Percentiles rank a stretch among this genome's conserved stretches.
These are phyloP conservation scores for Fulvia fulva DNA, from an alignment of 2,329 filamentous ascomycete genomes.

Conservation along the genomic window DNA sequence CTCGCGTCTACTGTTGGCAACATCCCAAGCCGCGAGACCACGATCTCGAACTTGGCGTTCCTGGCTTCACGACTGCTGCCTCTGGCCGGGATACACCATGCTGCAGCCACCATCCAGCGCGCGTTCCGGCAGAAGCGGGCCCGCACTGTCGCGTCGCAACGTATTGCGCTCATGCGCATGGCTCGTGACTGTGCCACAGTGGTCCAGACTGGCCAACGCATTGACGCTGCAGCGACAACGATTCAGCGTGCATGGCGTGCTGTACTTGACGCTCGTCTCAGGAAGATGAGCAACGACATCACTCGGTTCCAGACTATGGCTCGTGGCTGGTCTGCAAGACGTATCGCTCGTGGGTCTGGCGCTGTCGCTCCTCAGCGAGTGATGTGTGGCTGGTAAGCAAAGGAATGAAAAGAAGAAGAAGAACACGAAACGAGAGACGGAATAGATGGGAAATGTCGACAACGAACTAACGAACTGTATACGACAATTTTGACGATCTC, in stretches of 20 bases:
- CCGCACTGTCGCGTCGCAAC: background rate
- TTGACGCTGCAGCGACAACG: slow-evolving; percentile 40
- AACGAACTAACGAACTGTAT: background rate
- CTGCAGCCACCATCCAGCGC: slow-evolving; percentile 51
- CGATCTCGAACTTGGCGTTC: slow-evolving; percentile 55
- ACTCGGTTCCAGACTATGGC: slow-evolving; percentile 42
- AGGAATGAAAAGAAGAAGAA: background rate
- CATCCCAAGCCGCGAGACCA: slow-evolving; percentile 54
- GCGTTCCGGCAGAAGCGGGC: slow-evolving; percentile 42
- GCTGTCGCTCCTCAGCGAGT: background rate
- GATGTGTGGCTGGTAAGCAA: background rate
- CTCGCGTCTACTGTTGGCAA: slow-evolving; percentile 35
- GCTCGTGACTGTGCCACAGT: slow-evolving; percentile 47
- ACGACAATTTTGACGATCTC: background rate
- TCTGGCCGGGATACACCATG: slow-evolving; percentile 46
- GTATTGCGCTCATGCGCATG: slow-evolving; percentile 37
- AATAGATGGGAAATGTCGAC: background rate
- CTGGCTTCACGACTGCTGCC: slow-evolving; percentile 56
- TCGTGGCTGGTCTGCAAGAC: slow-evolving; percentile 39
- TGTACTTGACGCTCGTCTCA: slow-evolving; percentile 36
- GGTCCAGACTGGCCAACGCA: slow-evolving; percentile 41
- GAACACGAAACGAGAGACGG: background rate
- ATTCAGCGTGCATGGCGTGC: slow-evolving; percentile 45
- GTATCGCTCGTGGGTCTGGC: background rate
- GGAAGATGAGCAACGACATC: slow-evolving; percentile 37